phyloP scores from a whole-genome alignment of 2,329 filamentous ascomycete species.

The Penicillium sp. region DNA sequence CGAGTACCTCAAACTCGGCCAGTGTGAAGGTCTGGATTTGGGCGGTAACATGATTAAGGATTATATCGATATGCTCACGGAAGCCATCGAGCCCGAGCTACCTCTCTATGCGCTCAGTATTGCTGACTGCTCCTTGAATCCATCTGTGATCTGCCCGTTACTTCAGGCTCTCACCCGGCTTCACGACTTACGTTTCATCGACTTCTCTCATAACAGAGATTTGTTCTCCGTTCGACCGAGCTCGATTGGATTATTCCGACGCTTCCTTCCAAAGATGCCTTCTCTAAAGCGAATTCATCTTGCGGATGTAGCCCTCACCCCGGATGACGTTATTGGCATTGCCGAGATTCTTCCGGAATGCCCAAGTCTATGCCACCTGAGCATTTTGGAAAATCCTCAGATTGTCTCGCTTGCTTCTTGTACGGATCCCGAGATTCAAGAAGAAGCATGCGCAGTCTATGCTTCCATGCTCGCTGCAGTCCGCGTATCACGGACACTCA shows the following conservation, averaged over 20 bases:
- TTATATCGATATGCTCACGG: slow-evolving; percentile 49
- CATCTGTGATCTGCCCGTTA: slow-evolving; percentile 72
- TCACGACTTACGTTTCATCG: slow-evolving; percentile 80
- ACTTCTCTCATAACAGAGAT: slow-evolving; percentile 85
- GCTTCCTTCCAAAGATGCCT: slow-evolving; percentile 80
- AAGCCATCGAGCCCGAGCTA: slow-evolving; percentile 48
- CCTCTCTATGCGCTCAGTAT: slow-evolving; percentile 81
- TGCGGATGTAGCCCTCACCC: slow-evolving; percentile 77
- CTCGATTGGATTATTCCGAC: slow-evolving; percentile 74
- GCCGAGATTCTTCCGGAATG: slow-evolving; percentile 90
- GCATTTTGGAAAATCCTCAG: slow-evolving; percentile 75
- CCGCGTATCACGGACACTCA: slow-evolving; percentile 78
- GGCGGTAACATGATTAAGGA: slow-evolving; percentile 77
- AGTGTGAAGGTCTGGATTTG: slow-evolving; percentile 86
- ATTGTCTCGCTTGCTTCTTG: slow-evolving; percentile 72
- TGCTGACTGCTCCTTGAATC: slow-evolving; percentile 80
- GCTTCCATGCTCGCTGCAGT: slow-evolving; percentile 88
- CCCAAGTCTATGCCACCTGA: slow-evolving; percentile 79
- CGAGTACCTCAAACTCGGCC: slow-evolving; percentile 73
- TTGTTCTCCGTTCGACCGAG: slow-evolving; percentile 77
- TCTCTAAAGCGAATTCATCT: slow-evolving; percentile 84
- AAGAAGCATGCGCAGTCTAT: slow-evolving; percentile 92
- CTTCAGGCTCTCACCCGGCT: slow-evolving; percentile 74
- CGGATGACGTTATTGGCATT: slow-evolving; percentile 87
- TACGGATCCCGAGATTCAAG: slow-evolving; percentile 77